phyloP scores from a whole-genome alignment of 116 monocot species.

The Zostera marina region DNA sequence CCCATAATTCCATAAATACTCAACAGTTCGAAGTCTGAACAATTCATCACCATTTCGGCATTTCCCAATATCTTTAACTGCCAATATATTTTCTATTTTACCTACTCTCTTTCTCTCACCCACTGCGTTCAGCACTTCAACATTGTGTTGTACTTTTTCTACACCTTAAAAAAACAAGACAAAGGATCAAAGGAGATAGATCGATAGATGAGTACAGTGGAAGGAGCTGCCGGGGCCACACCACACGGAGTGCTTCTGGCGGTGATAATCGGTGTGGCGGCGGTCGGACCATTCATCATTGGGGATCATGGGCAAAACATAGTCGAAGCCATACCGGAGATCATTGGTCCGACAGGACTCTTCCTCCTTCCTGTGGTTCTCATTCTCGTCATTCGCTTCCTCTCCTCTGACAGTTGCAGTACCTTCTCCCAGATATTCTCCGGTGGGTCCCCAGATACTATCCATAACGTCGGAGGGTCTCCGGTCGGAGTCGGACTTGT shows the following conservation, averaged over 20 bases:
- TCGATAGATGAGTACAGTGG: not conserved
- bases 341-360: constrained; percentile 54
- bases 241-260: constrained; percentile 54
- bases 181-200: no score
- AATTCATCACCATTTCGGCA: no score
- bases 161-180: no score
- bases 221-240: constrained; percentile 3
- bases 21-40: no score
- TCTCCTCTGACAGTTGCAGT: constrained; percentile 55
- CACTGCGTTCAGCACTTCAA: no score
- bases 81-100: no score
- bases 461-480: constrained; percentile 69
- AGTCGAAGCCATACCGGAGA: constrained; percentile 25
- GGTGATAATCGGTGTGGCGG: constrained; percentile 38
- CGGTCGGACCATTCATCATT: constrained; percentile 45
- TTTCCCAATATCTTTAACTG: no score
- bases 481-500: constrained; percentile 50
- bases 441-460: constrained; percentile 48
- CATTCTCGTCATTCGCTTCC: constrained; percentile 53
- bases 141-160: no score
- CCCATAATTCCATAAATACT: no score
- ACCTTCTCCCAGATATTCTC: constrained; percentile 41
- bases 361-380: constrained; percentile 61
- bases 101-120: no score
- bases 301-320: constrained; percentile 42